Evolutionary conservation across 495 filamentous ascomycete species (phyloP), one percentile per base, ranked within the genome.

Genomic region (Hypoxylon lenormandii): DNA sequence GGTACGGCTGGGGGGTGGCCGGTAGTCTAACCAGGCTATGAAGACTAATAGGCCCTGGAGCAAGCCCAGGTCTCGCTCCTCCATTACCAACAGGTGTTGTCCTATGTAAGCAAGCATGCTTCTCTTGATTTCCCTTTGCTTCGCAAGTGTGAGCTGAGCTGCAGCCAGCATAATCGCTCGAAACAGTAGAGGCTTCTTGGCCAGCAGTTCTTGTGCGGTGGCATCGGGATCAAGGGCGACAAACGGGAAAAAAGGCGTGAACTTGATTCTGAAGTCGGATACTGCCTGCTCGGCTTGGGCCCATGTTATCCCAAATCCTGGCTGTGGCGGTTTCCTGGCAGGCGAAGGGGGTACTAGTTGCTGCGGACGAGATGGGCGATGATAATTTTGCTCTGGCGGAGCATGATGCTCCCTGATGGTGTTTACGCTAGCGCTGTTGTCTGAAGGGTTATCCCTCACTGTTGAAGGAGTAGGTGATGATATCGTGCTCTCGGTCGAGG

Each of bases 251-350:
- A 76, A 62, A 33, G 75, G 72, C 12, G 65, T 76, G 40, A 69
- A 75, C 1, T 72, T 71, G 3, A 37, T 10, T 37, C 49, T 69
- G 58, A 72, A 79, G 26, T 77, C 60, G 5, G 47, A 60, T 6
- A 79, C 45, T 3, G 73, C 75, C 38, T 66, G 66, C 18, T 75
- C 73, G 13, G 75, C 77, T 36, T 79, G 73, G 3, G 55, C 48
- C 77, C 77, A 79, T 16, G 72, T 69, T 15, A 79, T 49, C 26
- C 72, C 73, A 37, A 74, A 77, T 4, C 75, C 75, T 3, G 75
- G 75, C 5, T 60, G 54, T 0, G 21, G 1, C 5, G 53, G 33
- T n/a, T 37, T 66, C 18, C 30, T 56, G 15, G 33, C 5, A 38
- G 64, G 49, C 1, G 47, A 22, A 16, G 58, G 2, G 22, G 61